A percentile compares a stretch with the other conserved stretches of the same genome.
Evolutionary conservation across 805 yeast genomes (phyloP).

Genomic region (Yarrowia sp.): DNA sequence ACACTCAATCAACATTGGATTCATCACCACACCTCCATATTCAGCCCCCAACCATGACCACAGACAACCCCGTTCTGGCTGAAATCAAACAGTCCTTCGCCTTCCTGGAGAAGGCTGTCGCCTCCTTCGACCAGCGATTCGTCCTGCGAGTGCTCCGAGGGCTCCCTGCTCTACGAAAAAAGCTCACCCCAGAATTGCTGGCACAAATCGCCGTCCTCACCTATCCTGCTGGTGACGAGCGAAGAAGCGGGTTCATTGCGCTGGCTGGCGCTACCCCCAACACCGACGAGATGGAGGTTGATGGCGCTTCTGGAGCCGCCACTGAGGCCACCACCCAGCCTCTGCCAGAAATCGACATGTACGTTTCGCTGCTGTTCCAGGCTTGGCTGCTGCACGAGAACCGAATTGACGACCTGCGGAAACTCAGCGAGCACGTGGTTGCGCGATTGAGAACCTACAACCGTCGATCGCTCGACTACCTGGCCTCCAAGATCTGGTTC

Average conservation of each 20-base stretch:
- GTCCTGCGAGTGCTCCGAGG: constrained; percentile 86
- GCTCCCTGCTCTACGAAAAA: constrained; percentile 74
- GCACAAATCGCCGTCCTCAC: constrained; percentile 59
- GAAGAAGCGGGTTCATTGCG: constrained; percentile 47
- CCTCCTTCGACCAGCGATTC: constrained; percentile 83
- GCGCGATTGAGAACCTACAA: constrained; percentile 63
- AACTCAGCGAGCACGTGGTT: constrained; percentile 50
- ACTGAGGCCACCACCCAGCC: constrained; percentile 47
- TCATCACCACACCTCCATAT: constrained; percentile 6
- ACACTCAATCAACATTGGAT: constrained; percentile 8
- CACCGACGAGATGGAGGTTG: constrained; percentile 41
- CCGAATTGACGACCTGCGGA: constrained; percentile 60
- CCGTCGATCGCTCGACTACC: constrained; percentile 81
- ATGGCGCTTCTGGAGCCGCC: constrained; percentile 38
- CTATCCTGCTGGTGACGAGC: constrained; percentile 60
- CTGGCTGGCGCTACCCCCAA: constrained; percentile 47
- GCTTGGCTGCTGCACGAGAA: constrained; percentile 73
- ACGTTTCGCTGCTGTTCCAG: constrained; percentile 78
- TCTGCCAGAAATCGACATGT: constrained; percentile 81
- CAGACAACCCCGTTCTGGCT: constrained; percentile 27
- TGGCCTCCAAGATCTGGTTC: constrained; percentile 93
- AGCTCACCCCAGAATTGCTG: constrained; percentile 63
- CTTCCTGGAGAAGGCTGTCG: constrained; percentile 66
- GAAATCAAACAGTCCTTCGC: constrained; percentile 54
- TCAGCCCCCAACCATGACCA: constrained; percentile 26